Base-by-base conservation (phyloP, 2,329 filamentous ascomycete genomes). In the Epichloe bromicola region DNA sequence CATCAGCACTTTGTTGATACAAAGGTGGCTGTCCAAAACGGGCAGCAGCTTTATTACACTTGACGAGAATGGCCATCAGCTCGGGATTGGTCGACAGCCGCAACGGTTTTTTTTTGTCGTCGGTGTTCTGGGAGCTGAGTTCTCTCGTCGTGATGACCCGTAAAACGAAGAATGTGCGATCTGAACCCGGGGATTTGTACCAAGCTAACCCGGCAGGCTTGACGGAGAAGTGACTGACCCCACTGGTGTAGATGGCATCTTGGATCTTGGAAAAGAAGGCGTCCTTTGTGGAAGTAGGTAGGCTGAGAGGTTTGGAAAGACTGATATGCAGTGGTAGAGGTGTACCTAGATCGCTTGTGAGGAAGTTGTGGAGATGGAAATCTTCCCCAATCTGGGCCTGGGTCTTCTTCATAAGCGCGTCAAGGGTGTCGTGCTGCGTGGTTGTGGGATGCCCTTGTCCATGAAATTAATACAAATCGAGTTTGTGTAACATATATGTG, bases 261-360 rank as follows among this genome's bases (percentile, higher is more conserved):
- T 68, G 64, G 5, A 95, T 64, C 0, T 67, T 65, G 4, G 75
- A 67, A 5, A 85, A 70, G 61, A 95, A 96, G 0, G 56, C 58
- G 30, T 84, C 79, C 57, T 87, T 88, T 88, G 56, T 75, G n/a
- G 82, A 74, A 0, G 86, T 89, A 46, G 73, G 71, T 34, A 98
- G 78, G 12, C 82, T 76, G 48, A 97, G 71, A 0, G 93, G 85
- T 5, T 88, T 78, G 7, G 93, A 97, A 6, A 98, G 76, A 58
- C 89, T 95, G 61, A 98, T 82, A 67, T 98, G 93, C 45, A 98
- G 74, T 3, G 91, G 91, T 47, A 88, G 72, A 5, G 85, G 82
- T 5, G 82, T 81, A 52, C 82, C 86, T 1, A 96, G 77, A 53
- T 93, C 86, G 55, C 84, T 94, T 41, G 76, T 79, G 5, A 97